A percentile compares a stretch with the other conserved stretches of the same genome.
phyloP scores from a whole-genome alignment of 345 rosid species.

The Physaria fendleri region DNA sequence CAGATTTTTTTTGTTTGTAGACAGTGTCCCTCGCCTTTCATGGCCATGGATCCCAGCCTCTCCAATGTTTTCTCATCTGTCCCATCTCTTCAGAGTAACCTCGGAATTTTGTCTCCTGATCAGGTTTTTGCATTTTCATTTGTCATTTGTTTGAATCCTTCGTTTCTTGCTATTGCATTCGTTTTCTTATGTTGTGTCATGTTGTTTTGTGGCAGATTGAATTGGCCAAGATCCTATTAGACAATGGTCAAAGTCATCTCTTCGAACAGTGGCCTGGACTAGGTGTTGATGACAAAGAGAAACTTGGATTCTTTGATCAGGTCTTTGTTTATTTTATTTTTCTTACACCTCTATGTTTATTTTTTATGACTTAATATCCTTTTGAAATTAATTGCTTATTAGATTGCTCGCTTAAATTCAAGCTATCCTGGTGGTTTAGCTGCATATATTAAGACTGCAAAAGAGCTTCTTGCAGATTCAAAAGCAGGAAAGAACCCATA shows the following conservation, averaged over 20 bases:
- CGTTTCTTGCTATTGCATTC: not conserved
- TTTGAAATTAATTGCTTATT: slow-evolving; percentile 1
- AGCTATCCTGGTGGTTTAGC: slow-evolving; percentile 91
- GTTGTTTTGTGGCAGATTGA: slow-evolving; percentile 42
- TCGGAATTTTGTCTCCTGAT: too few species aligned
- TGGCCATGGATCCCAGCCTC: too few species aligned
- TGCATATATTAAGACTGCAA: slow-evolving; percentile 61
- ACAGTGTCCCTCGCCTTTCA: too few species aligned
- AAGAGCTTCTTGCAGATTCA: slow-evolving; percentile 81
- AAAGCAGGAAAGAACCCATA: slow-evolving; percentile 88
- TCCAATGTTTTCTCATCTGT: too few species aligned
- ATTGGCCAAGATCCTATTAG: slow-evolving; percentile 64
- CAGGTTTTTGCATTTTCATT: slow-evolving; percentile 34
- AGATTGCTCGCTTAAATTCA: slow-evolving; percentile 68
- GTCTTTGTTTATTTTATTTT: slow-evolving; percentile 29
- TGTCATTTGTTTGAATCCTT: not conserved
- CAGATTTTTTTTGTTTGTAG: too few species aligned
- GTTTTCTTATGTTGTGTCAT: not conserved
- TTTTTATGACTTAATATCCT: not conserved
- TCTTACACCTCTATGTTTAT: too few species aligned
- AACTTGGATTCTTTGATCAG: slow-evolving; percentile 63
- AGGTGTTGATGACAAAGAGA: slow-evolving; percentile 59
- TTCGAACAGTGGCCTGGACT: slow-evolving; percentile 72
- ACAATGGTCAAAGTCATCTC: slow-evolving; percentile 67
- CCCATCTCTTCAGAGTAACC: too few species aligned